A percentile compares a stretch with the other conserved stretches of the same genome.
These are phyloP conservation scores for Lichtheimia ramosa DNA, from an alignment of 371 early-diverging fungal genomes.

Conservation along the genomic window DNA sequence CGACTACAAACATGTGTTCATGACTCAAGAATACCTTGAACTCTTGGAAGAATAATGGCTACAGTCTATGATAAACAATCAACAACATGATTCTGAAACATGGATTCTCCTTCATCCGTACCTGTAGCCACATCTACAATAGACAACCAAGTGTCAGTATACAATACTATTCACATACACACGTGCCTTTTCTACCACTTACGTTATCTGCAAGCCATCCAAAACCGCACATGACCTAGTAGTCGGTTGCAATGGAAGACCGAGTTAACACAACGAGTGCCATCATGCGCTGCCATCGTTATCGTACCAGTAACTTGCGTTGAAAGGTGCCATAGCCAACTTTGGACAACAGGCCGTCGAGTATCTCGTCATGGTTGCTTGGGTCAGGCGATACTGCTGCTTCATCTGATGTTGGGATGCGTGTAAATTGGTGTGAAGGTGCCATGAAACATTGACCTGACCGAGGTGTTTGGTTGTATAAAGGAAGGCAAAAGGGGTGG, in stretches of 20 bases:
- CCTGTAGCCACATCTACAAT: slow-evolving; percentile 71
- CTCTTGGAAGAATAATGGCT: slow-evolving; percentile 62
- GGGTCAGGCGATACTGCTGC: slow-evolving; percentile 1
- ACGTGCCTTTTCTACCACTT: slow-evolving; percentile 22
- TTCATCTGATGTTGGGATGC: slow-evolving; percentile 9
- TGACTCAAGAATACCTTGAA: slow-evolving; percentile 36
- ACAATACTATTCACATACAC: slow-evolving; percentile 3
- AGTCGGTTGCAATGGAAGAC: neutral
- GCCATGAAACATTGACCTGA: slow-evolving; percentile 5
- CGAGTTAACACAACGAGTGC: neutral
- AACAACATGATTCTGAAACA: neutral
- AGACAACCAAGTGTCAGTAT: neutral
- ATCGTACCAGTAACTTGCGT: slow-evolving; percentile 65
- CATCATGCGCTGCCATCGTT: neutral
- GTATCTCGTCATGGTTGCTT: slow-evolving; percentile 29
- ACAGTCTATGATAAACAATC: slow-evolving; percentile 45
- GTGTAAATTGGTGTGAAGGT: slow-evolving; percentile 16
- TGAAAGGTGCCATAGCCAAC: slow-evolving; percentile 83
- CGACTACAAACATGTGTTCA: neutral
- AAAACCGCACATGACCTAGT: slow-evolving; percentile 70
- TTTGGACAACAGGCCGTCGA: slow-evolving; percentile 63
- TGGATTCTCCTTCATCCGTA: slow-evolving; percentile 18
- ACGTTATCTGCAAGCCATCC: slow-evolving; percentile 91
- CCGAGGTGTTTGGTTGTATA: too few species aligned
- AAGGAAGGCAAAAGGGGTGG: neutral